A percentile compares a stretch with the other conserved stretches of the same genome.
Evolutionary conservation across 2,329 filamentous ascomycete species (phyloP).

Genomic region (Zarea fungicola): DNA sequence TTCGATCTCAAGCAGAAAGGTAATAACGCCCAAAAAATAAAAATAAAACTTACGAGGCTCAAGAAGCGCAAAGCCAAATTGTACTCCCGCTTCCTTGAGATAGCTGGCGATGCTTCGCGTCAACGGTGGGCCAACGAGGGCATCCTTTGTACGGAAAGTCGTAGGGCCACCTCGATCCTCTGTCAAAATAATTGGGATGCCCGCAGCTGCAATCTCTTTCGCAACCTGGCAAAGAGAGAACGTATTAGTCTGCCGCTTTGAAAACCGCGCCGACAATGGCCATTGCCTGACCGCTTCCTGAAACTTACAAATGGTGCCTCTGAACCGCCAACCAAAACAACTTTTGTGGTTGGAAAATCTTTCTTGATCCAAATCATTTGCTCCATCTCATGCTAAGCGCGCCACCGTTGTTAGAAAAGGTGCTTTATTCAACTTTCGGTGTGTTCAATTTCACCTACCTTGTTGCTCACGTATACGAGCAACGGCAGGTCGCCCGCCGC

Average conservation of each 20-base stretch:
- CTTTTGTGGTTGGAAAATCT: constrained; percentile 27
- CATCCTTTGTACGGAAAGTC: constrained; percentile 31
- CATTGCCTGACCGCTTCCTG: neutral
- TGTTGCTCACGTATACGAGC: constrained; percentile 34
- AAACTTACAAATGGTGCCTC: constrained; percentile 32
- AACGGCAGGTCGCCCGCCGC: constrained; percentile 33
- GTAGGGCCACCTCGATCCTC: constrained; percentile 29
- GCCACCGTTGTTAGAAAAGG: neutral
- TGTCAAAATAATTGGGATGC: constrained; percentile 39
- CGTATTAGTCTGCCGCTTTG: no score
- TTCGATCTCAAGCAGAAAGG: neutral
- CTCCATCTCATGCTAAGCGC: constrained; percentile 35
- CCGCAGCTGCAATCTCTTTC: constrained; percentile 32
- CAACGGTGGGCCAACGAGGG: constrained; percentile 38
- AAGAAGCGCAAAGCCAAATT: constrained; percentile 28
- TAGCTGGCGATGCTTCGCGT: constrained; percentile 32
- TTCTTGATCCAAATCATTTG: constrained; percentile 35
- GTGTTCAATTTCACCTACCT: constrained; percentile 21
- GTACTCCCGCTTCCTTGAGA: constrained; percentile 35
- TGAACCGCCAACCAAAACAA: constrained; percentile 35
- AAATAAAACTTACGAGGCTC: constrained; percentile 18
- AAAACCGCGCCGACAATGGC: no score
- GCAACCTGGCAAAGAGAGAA: no score
- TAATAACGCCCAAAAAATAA: no score
- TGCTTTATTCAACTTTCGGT: neutral